phyloP scores from a whole-genome alignment of 2,329 filamentous ascomycete genomes.

The Phoma sp. region DNA sequence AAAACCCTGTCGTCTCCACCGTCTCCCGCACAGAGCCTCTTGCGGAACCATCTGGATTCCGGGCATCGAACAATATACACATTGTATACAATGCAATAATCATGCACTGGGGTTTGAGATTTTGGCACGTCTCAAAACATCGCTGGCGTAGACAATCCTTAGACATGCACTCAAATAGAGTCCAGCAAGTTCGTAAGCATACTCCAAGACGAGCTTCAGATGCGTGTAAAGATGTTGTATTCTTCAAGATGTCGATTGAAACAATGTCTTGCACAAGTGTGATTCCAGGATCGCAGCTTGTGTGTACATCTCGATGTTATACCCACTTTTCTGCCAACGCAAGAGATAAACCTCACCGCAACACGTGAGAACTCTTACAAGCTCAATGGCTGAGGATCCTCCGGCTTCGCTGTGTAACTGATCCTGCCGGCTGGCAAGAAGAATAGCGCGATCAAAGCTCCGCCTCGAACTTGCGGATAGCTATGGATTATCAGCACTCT shows the following conservation, averaged over 20 bases:
- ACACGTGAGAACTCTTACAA: not conserved
- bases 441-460: conserved; percentile 60
- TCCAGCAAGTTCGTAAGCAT: too few relatives aligned
- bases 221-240: too few relatives aligned
- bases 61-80: not conserved
- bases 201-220: too few relatives aligned
- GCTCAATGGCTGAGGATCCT: conserved; percentile 15
- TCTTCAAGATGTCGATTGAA: too few relatives aligned
- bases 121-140: too few relatives aligned
- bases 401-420: conserved; percentile 55
- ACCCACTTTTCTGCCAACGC: not conserved
- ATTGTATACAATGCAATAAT: not conserved
- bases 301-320: not conserved
- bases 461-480: conserved; percentile 60
- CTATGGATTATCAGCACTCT: conserved; percentile 12
- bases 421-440: conserved; percentile 63
- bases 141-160: too few relatives aligned
- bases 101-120: not conserved
- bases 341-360: not conserved
- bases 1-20: not conserved
- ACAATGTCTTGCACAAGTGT: too few relatives aligned
- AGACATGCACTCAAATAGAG: too few relatives aligned
- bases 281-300: not conserved
- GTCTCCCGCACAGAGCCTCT: not conserved
- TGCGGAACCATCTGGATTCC: not conserved